Base-by-base conservation (phyloP, 2,329 filamentous ascomycete species). In the Sporothrix globosa region DNA sequence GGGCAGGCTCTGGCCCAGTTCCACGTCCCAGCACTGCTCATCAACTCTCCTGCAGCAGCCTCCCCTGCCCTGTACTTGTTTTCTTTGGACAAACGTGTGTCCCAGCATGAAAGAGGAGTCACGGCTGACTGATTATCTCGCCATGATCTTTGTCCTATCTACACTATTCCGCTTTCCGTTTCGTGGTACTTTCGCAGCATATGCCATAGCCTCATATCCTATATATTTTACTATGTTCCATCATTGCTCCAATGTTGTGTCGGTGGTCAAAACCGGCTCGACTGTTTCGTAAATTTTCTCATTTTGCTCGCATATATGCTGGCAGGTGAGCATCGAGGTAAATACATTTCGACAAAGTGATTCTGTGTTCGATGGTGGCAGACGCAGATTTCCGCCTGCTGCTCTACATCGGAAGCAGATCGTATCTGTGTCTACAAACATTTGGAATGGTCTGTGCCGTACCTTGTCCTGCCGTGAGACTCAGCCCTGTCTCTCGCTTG, bases 101-200 rank as follows among this genome's bases (percentile, higher is more conserved):
- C 19, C 46, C 50, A 46, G 63, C 63, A 66, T 66, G n/a, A 66
- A 65, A 52, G 27, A 66, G 63, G 63, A 66, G 63, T 66, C 63
- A 41, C 63, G 46, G 63, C 30, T 27, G 19, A 53, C 30, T 34
- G 27, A 66, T 52, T 50, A 24, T 66, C 27, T 66, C 27, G 46
- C 53, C 46, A 65, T 50, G 44, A 34, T 65, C 50, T 50, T 30
- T n/a, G 46, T 53, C 46, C 24, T 41, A 39, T 52, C 39, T 63
- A 46, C 56, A 24, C 1, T 5, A 30, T 24, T 66, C 34, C 4
- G 2, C 44, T 39, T 21, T 24, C n/a, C 21, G 19, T 24, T 17
- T 34, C 19, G 34, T 34, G 34, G 34, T 34, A 34, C 52, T 9
- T 66, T 50, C 19, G 46, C 24, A 66, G 63, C 63, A 66, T 66